A percentile compares a stretch with the other conserved stretches of the same genome.
Conservation (phyloP, 2,329 filamentous ascomycete genomes). For the Pseudocercospora fuligena region DNA sequence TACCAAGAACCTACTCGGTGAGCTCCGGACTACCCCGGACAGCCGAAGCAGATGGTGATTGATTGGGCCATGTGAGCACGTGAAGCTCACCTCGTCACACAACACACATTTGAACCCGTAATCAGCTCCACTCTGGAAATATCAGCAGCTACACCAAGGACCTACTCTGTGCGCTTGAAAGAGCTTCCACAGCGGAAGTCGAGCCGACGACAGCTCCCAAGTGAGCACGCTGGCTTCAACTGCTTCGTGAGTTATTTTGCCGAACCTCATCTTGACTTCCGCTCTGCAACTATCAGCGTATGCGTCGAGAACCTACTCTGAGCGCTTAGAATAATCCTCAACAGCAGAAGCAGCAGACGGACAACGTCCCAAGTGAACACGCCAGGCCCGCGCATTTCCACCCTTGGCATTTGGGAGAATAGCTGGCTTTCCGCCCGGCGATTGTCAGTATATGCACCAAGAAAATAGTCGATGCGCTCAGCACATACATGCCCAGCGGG, state of each 20-base stretch:
- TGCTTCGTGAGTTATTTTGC: too few relatives aligned
- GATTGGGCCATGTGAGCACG: background rate
- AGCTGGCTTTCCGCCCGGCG: too few relatives aligned
- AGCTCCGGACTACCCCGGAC: too few relatives aligned
- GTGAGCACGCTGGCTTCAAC: background rate
- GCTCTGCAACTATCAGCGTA: too few relatives aligned
- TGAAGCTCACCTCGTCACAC: background rate
- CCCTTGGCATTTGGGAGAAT: too few relatives aligned
- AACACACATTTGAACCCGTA: background rate
- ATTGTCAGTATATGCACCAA: too few relatives aligned
- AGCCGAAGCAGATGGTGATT: too few relatives aligned
- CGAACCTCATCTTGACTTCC: too few relatives aligned
- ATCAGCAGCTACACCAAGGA: background rate
- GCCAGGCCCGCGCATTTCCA: too few relatives aligned
- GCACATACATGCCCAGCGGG: too few relatives aligned
- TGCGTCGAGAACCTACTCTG: background rate
- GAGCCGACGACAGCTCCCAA: background rate
- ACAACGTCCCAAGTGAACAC: background rate
- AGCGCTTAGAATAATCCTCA: background rate
- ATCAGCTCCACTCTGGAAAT: background rate
- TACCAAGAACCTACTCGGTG: background rate
- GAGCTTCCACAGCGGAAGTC: background rate
- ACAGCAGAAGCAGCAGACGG: background rate
- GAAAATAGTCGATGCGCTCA: too few relatives aligned
- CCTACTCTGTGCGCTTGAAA: background rate